Percentiles rank a stretch among this genome's conserved stretches.
These are phyloP conservation scores for Penicillium concentricum DNA, from an alignment of 2,329 filamentous ascomycete species.

Conservation along the genomic window DNA sequence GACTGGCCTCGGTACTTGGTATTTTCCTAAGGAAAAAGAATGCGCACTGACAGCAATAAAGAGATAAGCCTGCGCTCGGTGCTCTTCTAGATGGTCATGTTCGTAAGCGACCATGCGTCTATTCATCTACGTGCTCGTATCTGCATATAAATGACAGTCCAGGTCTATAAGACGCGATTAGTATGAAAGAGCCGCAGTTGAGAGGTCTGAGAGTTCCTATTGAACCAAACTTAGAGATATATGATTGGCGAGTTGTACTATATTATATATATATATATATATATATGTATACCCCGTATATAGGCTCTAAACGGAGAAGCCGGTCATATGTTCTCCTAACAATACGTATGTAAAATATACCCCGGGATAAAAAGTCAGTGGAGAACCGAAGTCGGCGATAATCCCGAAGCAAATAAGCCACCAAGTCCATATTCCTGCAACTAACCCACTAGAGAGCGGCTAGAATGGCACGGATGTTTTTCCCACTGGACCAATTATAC, in stretches of 20 bases:
- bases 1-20: neutral
- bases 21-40: neutral
- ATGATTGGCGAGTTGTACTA: too few relatives aligned
- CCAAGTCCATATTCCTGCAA: constrained; percentile 17
- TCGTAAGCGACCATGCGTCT: neutral
- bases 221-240: neutral
- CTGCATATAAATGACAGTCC: neutral
- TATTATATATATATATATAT: too few relatives aligned
- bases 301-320: neutral
- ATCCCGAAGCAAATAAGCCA: constrained; percentile 19
- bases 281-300: neutral
- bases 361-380: constrained; percentile 3
- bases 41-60: constrained; percentile 16
- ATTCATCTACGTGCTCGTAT: neutral
- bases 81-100: neutral
- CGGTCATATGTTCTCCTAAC: neutral
- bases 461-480: constrained; percentile 3
- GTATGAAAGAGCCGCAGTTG: constrained; percentile 1
- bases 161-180: neutral
- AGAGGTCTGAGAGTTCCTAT: neutral
- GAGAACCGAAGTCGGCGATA: constrained; percentile 19
- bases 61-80: constrained; percentile 6
- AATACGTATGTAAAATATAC: constrained; percentile 4
- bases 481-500: neutral
- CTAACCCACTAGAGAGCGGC: constrained; percentile 19